Conservation (phyloP, 2,329 filamentous ascomycete species). For the Phialemoniopsis sp. region DNA sequence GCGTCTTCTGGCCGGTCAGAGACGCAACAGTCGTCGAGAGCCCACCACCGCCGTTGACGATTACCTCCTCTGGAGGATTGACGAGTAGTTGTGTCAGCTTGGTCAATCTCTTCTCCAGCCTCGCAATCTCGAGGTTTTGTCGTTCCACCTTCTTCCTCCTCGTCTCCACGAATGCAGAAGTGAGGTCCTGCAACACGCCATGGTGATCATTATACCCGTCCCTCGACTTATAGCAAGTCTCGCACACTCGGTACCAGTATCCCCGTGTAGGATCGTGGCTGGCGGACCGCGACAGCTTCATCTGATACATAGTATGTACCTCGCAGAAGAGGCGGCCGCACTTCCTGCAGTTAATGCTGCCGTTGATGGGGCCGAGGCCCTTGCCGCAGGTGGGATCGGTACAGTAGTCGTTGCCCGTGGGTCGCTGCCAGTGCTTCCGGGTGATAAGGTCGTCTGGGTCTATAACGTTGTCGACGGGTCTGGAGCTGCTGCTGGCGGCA, state of each 20-base stretch:
- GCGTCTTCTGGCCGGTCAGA: slow-evolving; percentile 65
- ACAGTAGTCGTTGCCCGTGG: slow-evolving; percentile 71
- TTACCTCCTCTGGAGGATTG: slow-evolving; percentile 61
- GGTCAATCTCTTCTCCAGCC: slow-evolving; percentile 87
- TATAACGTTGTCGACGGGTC: slow-evolving; percentile 31
- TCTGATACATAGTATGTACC: slow-evolving; percentile 98
- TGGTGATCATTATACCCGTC: slow-evolving; percentile 91
- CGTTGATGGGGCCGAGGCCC: slow-evolving; percentile 72
- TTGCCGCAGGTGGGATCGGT: slow-evolving; percentile 84
- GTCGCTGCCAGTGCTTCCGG: slow-evolving; percentile 81
- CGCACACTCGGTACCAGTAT: slow-evolving; percentile 91
- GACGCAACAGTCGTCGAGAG: slow-evolving; percentile 50
- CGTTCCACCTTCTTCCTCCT: slow-evolving; percentile 78
- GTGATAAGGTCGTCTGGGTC: slow-evolving; percentile 92
- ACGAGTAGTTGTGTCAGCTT: slow-evolving; percentile 83
- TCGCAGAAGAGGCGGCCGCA: slow-evolving; percentile 95
- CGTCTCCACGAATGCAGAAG: slow-evolving; percentile 63
- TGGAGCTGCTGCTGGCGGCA: slow-evolving; percentile 29
- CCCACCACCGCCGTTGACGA: no score
- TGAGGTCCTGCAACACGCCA: slow-evolving; percentile 69
- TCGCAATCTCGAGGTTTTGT: slow-evolving; percentile 79
- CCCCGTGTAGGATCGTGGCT: slow-evolving; percentile 86
- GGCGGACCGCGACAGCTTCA: slow-evolving; percentile 89
- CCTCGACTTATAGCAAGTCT: slow-evolving; percentile 98
- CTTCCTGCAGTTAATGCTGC: slow-evolving; percentile 87